Percentiles rank a stretch among this genome's conserved stretches.
Conservation (phyloP, 768 basidiomycete species). For the Podaxis sp. region DNA sequence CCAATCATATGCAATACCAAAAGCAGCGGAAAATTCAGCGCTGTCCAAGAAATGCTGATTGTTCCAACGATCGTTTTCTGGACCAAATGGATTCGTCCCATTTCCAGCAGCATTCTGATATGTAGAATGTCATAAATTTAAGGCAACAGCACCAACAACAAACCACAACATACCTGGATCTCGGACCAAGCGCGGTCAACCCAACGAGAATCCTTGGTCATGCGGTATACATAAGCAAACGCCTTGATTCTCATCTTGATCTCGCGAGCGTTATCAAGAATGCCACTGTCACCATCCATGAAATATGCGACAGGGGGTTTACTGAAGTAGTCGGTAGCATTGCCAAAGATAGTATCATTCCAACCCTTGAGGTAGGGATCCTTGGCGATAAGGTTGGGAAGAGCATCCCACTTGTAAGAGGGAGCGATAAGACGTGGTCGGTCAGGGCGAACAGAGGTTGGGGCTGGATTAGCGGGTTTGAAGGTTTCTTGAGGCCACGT, state of each 20-base stretch:
- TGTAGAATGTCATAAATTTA: neutral
- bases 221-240: constrained; percentile 83
- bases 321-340: constrained; percentile 72
- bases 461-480: constrained; percentile 55
- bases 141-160: neutral
- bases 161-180: constrained; percentile 54
- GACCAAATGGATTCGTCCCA: constrained; percentile 49
- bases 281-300: constrained; percentile 83
- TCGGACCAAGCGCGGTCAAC: constrained; percentile 82
- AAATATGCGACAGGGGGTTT: constrained; percentile 64
- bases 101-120: constrained; percentile 73
- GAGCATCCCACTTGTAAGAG: constrained; percentile 83
- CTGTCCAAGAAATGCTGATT: constrained; percentile 85
- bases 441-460: constrained; percentile 62
- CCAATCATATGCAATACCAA: constrained; percentile 96
- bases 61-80: constrained; percentile 72
- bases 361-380: constrained; percentile 86
- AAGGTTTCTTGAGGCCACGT: constrained; percentile 83
- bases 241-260: constrained; percentile 92
- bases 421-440: constrained; percentile 93
- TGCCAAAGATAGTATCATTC: constrained; percentile 88
- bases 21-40: constrained; percentile 87
- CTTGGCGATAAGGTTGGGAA: constrained; percentile 68
- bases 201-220: constrained; percentile 92
- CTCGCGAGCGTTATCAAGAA: constrained; percentile 85